Conservation (phyloP, 179 eudicot species). For the Carnegiea gigantea region DNA sequence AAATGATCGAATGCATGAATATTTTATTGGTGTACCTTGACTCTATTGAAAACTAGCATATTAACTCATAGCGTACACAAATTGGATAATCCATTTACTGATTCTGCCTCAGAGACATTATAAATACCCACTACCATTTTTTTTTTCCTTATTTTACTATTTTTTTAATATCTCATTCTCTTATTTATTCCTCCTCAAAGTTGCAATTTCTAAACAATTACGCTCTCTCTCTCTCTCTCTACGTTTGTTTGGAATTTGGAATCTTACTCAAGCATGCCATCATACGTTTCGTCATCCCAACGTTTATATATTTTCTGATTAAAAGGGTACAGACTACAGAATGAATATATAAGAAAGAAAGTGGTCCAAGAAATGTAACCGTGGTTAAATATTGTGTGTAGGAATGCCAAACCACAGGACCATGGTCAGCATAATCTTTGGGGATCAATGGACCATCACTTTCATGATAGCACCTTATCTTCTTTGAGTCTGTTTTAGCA, state of each 20-base stretch:
- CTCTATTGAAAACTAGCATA: neutral
- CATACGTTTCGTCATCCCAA: constrained; percentile 61
- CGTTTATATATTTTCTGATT: constrained; percentile 18
- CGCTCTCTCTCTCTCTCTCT: constrained; percentile 16
- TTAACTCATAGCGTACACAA: neutral
- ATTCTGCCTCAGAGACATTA: neutral
- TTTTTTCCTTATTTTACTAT: neutral
- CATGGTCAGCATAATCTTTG: constrained; percentile 19
- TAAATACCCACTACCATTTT: neutral
- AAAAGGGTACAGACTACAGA: neutral
- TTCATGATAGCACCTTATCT: constrained; percentile 42
- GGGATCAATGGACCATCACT: constrained; percentile 33
- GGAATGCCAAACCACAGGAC: no score
- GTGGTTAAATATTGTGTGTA: constrained; percentile 20
- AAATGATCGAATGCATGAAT: no score
- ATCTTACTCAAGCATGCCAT: constrained; percentile 63
- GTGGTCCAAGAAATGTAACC: constrained; percentile 13
- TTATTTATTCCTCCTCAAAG: neutral
- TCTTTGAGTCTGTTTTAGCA: constrained; percentile 27
- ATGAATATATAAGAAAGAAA: neutral
- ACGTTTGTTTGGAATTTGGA: constrained; percentile 25
- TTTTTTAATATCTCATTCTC: neutral
- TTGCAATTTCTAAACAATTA: constrained; percentile 20
- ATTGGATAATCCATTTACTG: neutral
- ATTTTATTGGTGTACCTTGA: no score